These are phyloP conservation scores for Asterionellopsis glacialis DNA, from an alignment of 108 stramenopile genomes.

Conservation along the genomic window DNA sequence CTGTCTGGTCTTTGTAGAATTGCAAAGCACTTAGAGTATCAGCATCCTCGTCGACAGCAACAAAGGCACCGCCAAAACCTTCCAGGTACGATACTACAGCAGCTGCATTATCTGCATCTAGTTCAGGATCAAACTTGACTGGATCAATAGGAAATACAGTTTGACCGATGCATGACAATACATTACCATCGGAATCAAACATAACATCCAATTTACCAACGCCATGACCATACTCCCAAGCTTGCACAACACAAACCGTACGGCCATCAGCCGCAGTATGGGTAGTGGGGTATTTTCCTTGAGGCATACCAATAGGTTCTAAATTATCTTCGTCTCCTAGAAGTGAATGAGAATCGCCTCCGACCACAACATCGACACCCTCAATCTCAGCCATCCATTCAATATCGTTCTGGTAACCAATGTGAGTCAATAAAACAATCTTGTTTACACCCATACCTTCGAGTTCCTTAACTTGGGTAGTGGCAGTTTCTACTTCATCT, in stretches of 20 bases:
- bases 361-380: constrained; percentile 56
- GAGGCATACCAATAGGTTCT: constrained; percentile 5
- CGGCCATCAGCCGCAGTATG: constrained; percentile 1
- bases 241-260: constrained; percentile 41
- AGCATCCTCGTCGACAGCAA: constrained; percentile 6
- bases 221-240: constrained; percentile 40
- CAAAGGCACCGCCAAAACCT: constrained; percentile 6
- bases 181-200: constrained; percentile 38
- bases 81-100: constrained; percentile 9
- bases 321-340: constrained; percentile 21
- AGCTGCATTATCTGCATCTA: constrained; percentile 13
- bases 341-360: constrained; percentile 45
- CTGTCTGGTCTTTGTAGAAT: constrained; percentile 8
- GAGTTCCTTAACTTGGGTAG: constrained; percentile 25
- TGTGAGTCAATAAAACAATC: constrained; percentile 41
- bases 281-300: constrained; percentile 25
- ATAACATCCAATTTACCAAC: constrained; percentile 26
- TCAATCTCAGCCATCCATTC: constrained; percentile 23
- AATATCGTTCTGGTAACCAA: constrained; percentile 38
- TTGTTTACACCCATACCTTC: constrained; percentile 36
- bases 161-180: constrained; percentile 28
- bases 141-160: constrained; percentile 19
- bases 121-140: constrained; percentile 11
- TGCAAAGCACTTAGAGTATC: constrained; percentile 8
- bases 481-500: constrained; percentile 34